phyloP scores from a whole-genome alignment of 192 early-diverging fungal species.

The Linnemannia zychae region DNA sequence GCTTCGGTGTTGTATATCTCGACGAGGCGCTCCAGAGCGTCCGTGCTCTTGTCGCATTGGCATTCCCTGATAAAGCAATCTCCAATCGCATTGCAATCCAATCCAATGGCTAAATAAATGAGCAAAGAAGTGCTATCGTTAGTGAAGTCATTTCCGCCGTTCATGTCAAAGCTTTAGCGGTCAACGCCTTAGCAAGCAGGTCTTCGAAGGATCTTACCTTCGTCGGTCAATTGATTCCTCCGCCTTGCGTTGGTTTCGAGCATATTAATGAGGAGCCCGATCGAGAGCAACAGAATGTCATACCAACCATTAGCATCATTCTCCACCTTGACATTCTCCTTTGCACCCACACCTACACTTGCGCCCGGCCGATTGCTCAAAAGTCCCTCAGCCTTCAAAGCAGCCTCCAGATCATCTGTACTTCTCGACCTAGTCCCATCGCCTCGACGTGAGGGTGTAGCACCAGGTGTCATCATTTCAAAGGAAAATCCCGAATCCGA shows the following conservation, averaged over 20 bases:
- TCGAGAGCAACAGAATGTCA: conserved; percentile 39
- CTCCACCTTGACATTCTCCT: conserved; percentile 8
- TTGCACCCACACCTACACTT: not conserved
- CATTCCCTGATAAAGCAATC: conserved; percentile 44
- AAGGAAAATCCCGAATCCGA: conserved; percentile 5
- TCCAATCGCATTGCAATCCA: conserved; percentile 35
- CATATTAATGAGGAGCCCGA: conserved; percentile 53
- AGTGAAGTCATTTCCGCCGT: not conserved
- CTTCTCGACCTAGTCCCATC: not conserved
- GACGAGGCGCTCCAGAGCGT: conserved; percentile 40
- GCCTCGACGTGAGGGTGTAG: not conserved
- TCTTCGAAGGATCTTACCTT: conserved; percentile 14
- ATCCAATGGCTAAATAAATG: conserved; percentile 27
- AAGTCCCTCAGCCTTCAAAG: not conserved
- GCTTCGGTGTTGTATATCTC: conserved; percentile 48
- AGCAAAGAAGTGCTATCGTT: not conserved
- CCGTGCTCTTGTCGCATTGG: conserved; percentile 30
- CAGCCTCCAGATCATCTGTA: not conserved
- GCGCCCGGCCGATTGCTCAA: not conserved
- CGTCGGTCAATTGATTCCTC: conserved; percentile 23
- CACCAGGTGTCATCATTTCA: not conserved
- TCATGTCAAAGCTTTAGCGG: not conserved
- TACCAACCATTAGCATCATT: conserved; percentile 49
- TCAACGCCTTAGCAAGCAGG: not conserved
- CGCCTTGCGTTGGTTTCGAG: conserved; percentile 25